Evolutionary conservation across 192 early-diverging fungal species (phyloP), one percentile per base, ranked within the genome.

Genomic region (Entomortierella chlamydospora): DNA sequence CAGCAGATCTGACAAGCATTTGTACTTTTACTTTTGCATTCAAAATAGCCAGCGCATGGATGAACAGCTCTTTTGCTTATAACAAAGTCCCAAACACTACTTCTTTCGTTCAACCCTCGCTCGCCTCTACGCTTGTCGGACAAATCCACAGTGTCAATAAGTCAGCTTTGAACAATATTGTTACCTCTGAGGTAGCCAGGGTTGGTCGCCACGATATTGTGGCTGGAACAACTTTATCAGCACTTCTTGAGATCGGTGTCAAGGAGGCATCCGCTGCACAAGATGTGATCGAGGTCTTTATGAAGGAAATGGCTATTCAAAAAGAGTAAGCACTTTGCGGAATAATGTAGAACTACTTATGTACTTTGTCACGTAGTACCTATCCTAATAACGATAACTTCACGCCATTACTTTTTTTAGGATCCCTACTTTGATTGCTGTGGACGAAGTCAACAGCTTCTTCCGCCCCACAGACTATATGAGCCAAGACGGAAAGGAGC

Each of bases 401-500:
- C 25, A 28, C 25, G 23, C 25, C 26, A 54, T 54, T 54, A 25
- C 3, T 10, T 30, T 4, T 28, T 22, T 10, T 61, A 82, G 85
- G 23, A 81, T 73, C 41, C 86, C 86, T 23, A 70, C 85, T 26
- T 58, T 87, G 22, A 58, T 89, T 31, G 87, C 86, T 45, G 67
- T 89, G 45, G 87, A 89, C 57, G 83, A 81, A 67, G 25, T 89
- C 59, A 84, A 86, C 71, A 74, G 68, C 22, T 82, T 89, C 34
- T 87, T 83, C 72, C 71, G 73, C 43, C 70, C 62, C 13, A 85
- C 87, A 60, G 60, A 82, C 37, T 89, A 87, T 53, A 28, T 64
- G 51, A 68, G 70, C 57, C 33, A 71, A 28, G 82, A 85, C 31
- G 76, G 64, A 55, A 65, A 72, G 52, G 70, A 68, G 7, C 70